Conservation (phyloP, 2,329 filamentous ascomycete species). For the Xylariaceae sp. region DNA sequence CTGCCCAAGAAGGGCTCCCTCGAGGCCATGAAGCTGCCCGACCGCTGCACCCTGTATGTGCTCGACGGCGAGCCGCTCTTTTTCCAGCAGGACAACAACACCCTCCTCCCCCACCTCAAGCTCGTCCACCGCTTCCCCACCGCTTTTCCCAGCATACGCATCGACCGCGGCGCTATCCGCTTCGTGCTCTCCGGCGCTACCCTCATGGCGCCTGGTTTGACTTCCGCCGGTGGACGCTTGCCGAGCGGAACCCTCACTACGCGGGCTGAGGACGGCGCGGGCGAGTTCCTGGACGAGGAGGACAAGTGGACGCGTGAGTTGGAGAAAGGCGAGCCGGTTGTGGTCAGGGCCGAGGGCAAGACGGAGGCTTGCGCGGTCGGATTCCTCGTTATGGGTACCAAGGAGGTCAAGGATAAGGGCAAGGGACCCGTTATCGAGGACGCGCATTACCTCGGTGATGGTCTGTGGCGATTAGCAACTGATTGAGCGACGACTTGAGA, state of each 20-base stretch:
- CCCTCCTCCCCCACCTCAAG: slow-evolving; percentile 78
- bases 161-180: slow-evolving; percentile 92
- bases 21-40: slow-evolving; percentile 86
- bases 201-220: slow-evolving; percentile 93
- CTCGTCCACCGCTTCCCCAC: slow-evolving; percentile 87
- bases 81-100: slow-evolving; percentile 75
- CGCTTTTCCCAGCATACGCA: slow-evolving; percentile 77
- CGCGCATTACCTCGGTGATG: slow-evolving; percentile 90
- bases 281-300: slow-evolving; percentile 22
- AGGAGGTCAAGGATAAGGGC: slow-evolving; percentile 87
- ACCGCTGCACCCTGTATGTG: slow-evolving; percentile 83
- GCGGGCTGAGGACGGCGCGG: slow-evolving; percentile 31
- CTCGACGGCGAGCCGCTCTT: slow-evolving; percentile 75
- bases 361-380: slow-evolving; percentile 86
- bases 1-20: slow-evolving; percentile 92
- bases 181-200: slow-evolving; percentile 92
- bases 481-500: slow-evolving; percentile 5
- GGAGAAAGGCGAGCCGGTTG: slow-evolving; percentile 75
- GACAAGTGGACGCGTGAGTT: slow-evolving; percentile 62
- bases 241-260: slow-evolving; percentile 45
- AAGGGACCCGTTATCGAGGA: slow-evolving; percentile 94
- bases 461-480: slow-evolving; percentile 69
- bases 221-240: slow-evolving; percentile 72
- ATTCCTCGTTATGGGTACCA: slow-evolving; percentile 73
- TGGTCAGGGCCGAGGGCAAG: slow-evolving; percentile 90